Evolutionary conservation across 2,329 filamentous ascomycete species (phyloP), one percentile per base, ranked within the genome.

Genomic region (Emmonsiellopsis sp.): DNA sequence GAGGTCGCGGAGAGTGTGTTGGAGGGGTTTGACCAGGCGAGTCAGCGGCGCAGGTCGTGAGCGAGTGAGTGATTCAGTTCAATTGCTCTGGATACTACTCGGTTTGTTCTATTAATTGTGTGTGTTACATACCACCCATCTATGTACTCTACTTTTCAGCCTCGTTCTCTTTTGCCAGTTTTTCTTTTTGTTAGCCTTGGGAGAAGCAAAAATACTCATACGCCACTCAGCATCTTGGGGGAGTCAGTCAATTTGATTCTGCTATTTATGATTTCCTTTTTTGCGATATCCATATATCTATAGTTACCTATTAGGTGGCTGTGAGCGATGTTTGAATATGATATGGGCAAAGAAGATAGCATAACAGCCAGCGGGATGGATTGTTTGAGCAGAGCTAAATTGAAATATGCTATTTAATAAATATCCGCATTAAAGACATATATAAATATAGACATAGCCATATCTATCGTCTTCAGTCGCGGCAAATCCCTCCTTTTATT

Each of bases 1-100:
- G 66, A 73, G 52, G 72, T 78, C 59, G 72, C 76, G 49, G 68
- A 76, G 52, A 75, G 69, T 53, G 75, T 78, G 54, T 64, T 79
- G 37, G 73, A 74, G 44, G 70, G 73, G 2, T 79, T 79, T 57
- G 75, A 79, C 15, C 58, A 71, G 56, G 65, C 67, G 44, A 69
- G 65, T 50, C 60, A 67, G 52, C 63, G 64, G 50, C 67, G 63
- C 54, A 63, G 61, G 50, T 67, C 60, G 50, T 54, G 53, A 40
- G 16, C 46, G 26, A 16, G 46, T 34, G 41, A 16, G 20, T 41
- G 40, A 37, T 44, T 20, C 34, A 44, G 10, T 50, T 44, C 7
- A 15, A 6, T 30, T 11, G 10, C 26, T 51, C 37, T 34, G 37
- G 40, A 15, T 10, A 7, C 32, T 11, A 13, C 8, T 11, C 26